Conservation (phyloP, 805 yeast species). For the Wickerhamomyces subpelliculosus region DNA sequence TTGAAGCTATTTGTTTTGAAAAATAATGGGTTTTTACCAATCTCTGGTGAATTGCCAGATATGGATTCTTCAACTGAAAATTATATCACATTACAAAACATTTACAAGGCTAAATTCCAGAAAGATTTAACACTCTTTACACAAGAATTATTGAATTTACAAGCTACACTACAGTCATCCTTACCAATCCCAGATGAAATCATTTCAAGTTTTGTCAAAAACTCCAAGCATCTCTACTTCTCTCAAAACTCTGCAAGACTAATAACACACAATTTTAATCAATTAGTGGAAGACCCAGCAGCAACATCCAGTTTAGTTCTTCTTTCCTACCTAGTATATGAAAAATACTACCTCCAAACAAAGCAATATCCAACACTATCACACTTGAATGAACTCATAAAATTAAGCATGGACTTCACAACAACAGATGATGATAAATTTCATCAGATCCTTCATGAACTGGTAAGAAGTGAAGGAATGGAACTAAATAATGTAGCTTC, state of each 20-base stretch:
- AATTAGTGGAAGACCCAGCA: background rate
- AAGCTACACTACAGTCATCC: constrained; percentile 18
- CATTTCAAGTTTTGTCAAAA: constrained; percentile 51
- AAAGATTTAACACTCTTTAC: constrained; percentile 39
- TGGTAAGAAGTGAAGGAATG: constrained; percentile 32
- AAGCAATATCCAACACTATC: constrained; percentile 5
- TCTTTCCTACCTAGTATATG: constrained; percentile 12
- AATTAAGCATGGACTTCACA: background rate
- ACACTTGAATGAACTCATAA: constrained; percentile 2
- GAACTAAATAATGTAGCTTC: constrained; percentile 57
- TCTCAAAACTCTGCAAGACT: constrained; percentile 1
- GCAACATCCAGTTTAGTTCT: constrained; percentile 1
- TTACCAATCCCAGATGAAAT: constrained; percentile 22
- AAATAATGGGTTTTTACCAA: constrained; percentile 44
- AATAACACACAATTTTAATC: background rate
- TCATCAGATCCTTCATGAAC: constrained; percentile 32
- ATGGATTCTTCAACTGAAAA: constrained; percentile 73
- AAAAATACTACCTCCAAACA: constrained; percentile 3
- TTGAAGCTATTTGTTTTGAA: constrained; percentile 42
- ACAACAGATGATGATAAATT: constrained; percentile 24
- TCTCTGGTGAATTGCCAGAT: constrained; percentile 75
- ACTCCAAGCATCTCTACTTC: constrained; percentile 38
- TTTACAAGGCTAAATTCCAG: constrained; percentile 51
- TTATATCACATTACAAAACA: constrained; percentile 49
- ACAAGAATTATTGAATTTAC: constrained; percentile 23